Evolutionary conservation across 2,329 filamentous ascomycete genomes (phyloP).

Genomic region (Berkeleyomyces rouxiae): DNA sequence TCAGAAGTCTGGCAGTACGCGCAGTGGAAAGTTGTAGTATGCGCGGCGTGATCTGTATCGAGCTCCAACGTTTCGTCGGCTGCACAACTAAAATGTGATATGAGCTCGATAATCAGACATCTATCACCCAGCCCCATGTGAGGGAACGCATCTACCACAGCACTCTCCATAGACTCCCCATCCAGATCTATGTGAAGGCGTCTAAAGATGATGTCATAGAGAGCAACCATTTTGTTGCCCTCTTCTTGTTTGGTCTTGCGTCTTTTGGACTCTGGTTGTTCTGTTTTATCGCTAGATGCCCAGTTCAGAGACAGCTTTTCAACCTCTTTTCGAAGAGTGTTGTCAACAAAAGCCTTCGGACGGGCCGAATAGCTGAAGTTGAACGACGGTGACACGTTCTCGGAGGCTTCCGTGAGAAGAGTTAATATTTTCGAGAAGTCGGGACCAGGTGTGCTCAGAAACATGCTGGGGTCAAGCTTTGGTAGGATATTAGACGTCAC

Average conservation of each 20-base stretch:
- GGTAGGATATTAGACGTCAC: slow-evolving; percentile 10
- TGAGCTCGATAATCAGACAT: slow-evolving; percentile 33
- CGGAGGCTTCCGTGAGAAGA: slow-evolving; percentile 7
- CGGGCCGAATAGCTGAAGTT: slow-evolving; percentile 8
- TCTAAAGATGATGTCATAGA: slow-evolving; percentile 14
- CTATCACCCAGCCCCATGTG: slow-evolving; percentile 31
- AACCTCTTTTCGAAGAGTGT: slow-evolving; percentile 19
- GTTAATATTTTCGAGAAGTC: slow-evolving; percentile 3
- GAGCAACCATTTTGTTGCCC: slow-evolving; percentile 1
- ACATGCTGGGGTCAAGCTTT: slow-evolving; percentile 4
- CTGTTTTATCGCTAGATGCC: slow-evolving; percentile 15
- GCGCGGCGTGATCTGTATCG: background rate
- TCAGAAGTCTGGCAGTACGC: slow-evolving; percentile 9
- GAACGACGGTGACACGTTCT: background rate
- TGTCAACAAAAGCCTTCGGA: slow-evolving; percentile 15
- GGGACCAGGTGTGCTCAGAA: background rate
- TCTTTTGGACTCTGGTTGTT: slow-evolving; percentile 18
- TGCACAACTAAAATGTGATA: slow-evolving; percentile 43
- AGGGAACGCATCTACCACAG: slow-evolving; percentile 23
- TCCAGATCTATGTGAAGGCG: slow-evolving; percentile 19
- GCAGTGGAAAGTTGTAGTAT: slow-evolving; percentile 4
- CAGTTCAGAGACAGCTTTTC: slow-evolving; percentile 19
- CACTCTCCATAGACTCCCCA: slow-evolving; percentile 19
- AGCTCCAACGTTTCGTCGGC: slow-evolving; percentile 28
- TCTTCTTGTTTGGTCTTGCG: slow-evolving; percentile 16